Evolutionary conservation across 163 green algal genomes (phyloP).

Genomic region (Scenedesmus sp.): DNA sequence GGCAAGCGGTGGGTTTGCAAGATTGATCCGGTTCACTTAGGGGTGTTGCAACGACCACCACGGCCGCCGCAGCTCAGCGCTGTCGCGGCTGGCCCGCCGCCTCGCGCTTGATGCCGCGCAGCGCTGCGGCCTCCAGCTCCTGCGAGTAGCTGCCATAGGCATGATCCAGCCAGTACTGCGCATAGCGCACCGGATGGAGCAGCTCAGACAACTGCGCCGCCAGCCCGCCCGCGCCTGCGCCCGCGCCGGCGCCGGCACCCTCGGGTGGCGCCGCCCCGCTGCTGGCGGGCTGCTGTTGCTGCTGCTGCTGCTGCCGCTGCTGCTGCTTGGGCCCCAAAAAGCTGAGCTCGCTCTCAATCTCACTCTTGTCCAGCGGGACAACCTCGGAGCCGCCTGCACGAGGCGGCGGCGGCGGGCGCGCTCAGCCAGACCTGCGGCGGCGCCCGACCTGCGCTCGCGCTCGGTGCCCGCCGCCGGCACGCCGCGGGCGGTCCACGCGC

Average conservation of each 20-base stretch:
- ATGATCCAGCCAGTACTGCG: slow-evolving; percentile 73
- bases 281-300: background rate
- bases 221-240: slow-evolving; percentile 10
- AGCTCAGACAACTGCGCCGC: background rate
- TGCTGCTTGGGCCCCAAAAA: background rate
- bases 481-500: no score
- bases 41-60: no score
- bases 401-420: background rate
- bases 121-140: slow-evolving; percentile 71
- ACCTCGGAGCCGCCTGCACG: slow-evolving; percentile 35
- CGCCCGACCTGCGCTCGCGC: background rate
- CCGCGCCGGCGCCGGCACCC: slow-evolving; percentile 15
- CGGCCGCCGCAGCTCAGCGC: no score
- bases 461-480: background rate
- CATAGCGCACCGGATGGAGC: slow-evolving; percentile 1
- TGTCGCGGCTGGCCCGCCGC: background rate
- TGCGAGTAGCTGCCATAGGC: slow-evolving; percentile 73
- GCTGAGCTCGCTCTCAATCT: slow-evolving; percentile 42
- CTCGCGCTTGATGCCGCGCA: slow-evolving; percentile 40
- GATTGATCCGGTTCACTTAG: no score
- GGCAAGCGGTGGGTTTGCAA: no score
- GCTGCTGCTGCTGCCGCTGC: background rate
- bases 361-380: slow-evolving; percentile 19
- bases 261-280: slow-evolving; percentile 9
- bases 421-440: background rate